A percentile compares a stretch with the other conserved stretches of the same genome.
Evolutionary conservation across 2,329 filamentous ascomycete genomes (phyloP).

Genomic region (Geosmithia morbida): DNA sequence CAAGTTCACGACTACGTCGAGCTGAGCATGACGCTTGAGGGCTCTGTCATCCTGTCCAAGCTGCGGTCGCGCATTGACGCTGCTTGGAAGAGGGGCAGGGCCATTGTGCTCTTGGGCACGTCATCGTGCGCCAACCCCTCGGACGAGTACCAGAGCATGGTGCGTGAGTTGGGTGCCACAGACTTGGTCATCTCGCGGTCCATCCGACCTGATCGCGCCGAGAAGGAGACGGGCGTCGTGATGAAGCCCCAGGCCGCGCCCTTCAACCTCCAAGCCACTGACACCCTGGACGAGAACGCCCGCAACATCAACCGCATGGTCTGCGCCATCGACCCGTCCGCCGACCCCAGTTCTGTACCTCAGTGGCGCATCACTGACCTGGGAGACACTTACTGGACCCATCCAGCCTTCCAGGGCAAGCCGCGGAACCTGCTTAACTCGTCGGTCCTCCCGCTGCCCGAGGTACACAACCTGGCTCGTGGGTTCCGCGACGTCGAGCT

Average conservation of each 20-base stretch:
- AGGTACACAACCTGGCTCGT: conserved; percentile 23
- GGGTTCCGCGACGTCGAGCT: conserved; percentile 6
- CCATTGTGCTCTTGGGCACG: conserved; percentile 69
- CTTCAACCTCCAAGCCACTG: conserved; percentile 16
- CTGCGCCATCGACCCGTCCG: conserved; percentile 13
- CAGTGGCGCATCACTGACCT: background rate
- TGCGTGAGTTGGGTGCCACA: conserved; percentile 21
- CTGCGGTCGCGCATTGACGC: conserved; percentile 59
- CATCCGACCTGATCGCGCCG: conserved; percentile 14
- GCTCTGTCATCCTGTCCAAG: conserved; percentile 52
- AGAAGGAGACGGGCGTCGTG: conserved; percentile 2
- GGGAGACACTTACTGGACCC: background rate
- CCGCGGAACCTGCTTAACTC: background rate
- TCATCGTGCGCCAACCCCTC: conserved; percentile 40
- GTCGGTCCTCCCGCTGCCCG: conserved; percentile 20
- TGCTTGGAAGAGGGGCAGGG: conserved; percentile 55
- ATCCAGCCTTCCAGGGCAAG: background rate
- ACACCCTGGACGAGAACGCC: conserved; percentile 29
- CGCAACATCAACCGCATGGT: conserved; percentile 32
- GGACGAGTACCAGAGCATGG: conserved; percentile 23
- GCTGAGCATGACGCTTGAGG: conserved; percentile 54
- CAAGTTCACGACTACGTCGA: conserved; percentile 74
- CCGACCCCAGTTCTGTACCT: background rate
- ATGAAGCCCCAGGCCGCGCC: background rate
- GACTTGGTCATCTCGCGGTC: conserved; percentile 25